phyloP scores from a whole-genome alignment of 2,329 filamentous ascomycete genomes.

The Fusarium subtropicale region DNA sequence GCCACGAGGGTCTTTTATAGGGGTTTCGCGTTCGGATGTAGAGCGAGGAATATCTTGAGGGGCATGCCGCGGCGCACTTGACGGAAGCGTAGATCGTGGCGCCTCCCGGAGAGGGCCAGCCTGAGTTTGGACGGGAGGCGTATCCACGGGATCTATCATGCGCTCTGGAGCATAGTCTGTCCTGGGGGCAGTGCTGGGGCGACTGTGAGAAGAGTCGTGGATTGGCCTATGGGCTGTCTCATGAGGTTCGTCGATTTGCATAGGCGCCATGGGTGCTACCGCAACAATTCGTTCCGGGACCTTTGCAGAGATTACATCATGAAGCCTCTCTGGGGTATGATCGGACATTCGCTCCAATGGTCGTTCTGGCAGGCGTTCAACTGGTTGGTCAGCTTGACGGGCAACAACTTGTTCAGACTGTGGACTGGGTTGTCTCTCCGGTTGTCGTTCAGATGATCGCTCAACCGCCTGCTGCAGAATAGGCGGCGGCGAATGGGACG shows the following conservation, averaged over 20 bases:
- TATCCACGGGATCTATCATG: slow-evolving; percentile 31
- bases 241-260: slow-evolving; percentile 8
- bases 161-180: slow-evolving; percentile 36
- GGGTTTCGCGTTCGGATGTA: slow-evolving; percentile 37
- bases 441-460: slow-evolving; percentile 5
- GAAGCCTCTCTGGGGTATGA: slow-evolving; percentile 4
- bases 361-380: slow-evolving; percentile 1
- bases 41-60: slow-evolving; percentile 38
- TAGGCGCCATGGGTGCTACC: slow-evolving; percentile 16
- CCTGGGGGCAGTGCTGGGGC: slow-evolving; percentile 18
- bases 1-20: slow-evolving; percentile 27
- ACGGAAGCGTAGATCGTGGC: slow-evolving; percentile 30
- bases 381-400: background rate
- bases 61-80: slow-evolving; percentile 19
- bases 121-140: slow-evolving; percentile 23
- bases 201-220: slow-evolving; percentile 5
- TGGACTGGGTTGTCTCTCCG: background rate
- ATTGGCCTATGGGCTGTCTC: slow-evolving; percentile 10
- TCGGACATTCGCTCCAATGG: slow-evolving; percentile 1
- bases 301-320: slow-evolving; percentile 10
- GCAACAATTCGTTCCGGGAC: slow-evolving; percentile 14
- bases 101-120: slow-evolving; percentile 11
- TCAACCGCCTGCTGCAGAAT: slow-evolving; percentile 6
- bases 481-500: slow-evolving; percentile 18
- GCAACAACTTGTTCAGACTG: slow-evolving; percentile 6